Base-by-base conservation (phyloP, 768 basidiomycete genomes). In the Auriscalpium orientale region DNA sequence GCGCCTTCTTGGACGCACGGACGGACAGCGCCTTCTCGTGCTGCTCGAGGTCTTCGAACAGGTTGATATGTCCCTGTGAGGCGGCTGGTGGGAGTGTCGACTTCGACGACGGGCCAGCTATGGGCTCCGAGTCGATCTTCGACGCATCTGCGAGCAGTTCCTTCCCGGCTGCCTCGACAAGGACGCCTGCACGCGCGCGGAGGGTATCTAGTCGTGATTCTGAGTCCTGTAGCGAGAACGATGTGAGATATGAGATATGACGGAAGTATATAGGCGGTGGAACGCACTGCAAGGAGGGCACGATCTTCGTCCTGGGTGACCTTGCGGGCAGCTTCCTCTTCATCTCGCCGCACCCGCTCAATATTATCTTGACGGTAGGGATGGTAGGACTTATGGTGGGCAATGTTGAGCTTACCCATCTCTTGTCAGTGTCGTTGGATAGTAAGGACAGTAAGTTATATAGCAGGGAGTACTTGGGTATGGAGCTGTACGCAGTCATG, bases 321-420 rank as follows among this genome's bases (percentile, higher is more conserved):
- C 58, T 86, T 77, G 40, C 70, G 70, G 2, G 76, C 72, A 13
- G 88, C 91, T 66, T 85, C 87, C 64, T 88, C 91, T 71, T 93
- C 90, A 78, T 93, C 90, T 56, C 66, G 71, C n/a, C 83, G 74
- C 1, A 93, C 89, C 18, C 79, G 80, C 56, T 90, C 89, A 57
- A 92, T 89, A 64, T 93, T 93, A 67, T 93, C 91, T 45, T 84
- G 71, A 40, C 90, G 73, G 66, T 92, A 92, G 0, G 90, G 90
- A 61, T 93, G 90, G 68, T 92, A 92, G 1, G 89, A 91, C 67
- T 93, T 93, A 75, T 91, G 90, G 68, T 92, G 90, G 12, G 90
- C 90, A 67, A 92, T 91, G 67, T 91, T 91, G 21, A 92, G 78
- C 65, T 89, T 89, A 28, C 88, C 89, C 89, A 91, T 91, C 28